These are phyloP conservation scores for Leucoagaricus sp. DNA, from an alignment of 1,284 basidiomycete genomes.

Conservation along the genomic window DNA sequence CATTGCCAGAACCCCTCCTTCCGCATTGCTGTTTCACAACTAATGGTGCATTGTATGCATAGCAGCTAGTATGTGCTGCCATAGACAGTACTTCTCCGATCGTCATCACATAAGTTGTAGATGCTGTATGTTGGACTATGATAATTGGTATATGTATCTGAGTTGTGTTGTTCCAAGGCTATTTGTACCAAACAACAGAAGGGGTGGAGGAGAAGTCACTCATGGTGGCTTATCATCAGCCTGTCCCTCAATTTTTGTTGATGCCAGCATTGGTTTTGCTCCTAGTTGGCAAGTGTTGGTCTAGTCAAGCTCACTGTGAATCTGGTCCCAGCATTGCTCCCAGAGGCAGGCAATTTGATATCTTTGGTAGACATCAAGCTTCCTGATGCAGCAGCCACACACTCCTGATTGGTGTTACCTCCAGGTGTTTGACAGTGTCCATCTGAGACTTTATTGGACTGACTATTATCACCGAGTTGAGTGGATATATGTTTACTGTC, in stretches of 20 bases:
- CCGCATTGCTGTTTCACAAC: no score
- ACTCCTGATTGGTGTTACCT: conserved; percentile 4
- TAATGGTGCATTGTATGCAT: no score
- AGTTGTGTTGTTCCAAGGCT: no score
- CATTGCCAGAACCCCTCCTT: no score
- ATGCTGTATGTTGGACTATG: no score
- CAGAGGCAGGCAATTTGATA: neutral
- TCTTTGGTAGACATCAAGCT: conserved; percentile 7
- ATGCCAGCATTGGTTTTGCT: conserved; percentile 70
- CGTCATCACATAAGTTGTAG: no score
- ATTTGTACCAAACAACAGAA: no score
- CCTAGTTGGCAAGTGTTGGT: conserved; percentile 44
- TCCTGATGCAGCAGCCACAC: conserved; percentile 1
- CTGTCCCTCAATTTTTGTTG: no score
- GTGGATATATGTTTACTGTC: conserved; percentile 11
- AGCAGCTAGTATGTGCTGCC: neutral
- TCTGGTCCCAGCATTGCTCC: neutral
- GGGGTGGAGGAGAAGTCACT: no score
- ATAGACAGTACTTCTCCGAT: conserved; percentile 52
- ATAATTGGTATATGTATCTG: no score
- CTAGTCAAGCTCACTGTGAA: neutral
- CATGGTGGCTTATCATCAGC: no score
- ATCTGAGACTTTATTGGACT: neutral
- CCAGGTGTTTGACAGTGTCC: neutral
- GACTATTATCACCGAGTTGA: conserved; percentile 1